These are phyloP conservation scores for Allium sativum DNA, from an alignment of 106 monocot species.

Conservation along the genomic window DNA sequence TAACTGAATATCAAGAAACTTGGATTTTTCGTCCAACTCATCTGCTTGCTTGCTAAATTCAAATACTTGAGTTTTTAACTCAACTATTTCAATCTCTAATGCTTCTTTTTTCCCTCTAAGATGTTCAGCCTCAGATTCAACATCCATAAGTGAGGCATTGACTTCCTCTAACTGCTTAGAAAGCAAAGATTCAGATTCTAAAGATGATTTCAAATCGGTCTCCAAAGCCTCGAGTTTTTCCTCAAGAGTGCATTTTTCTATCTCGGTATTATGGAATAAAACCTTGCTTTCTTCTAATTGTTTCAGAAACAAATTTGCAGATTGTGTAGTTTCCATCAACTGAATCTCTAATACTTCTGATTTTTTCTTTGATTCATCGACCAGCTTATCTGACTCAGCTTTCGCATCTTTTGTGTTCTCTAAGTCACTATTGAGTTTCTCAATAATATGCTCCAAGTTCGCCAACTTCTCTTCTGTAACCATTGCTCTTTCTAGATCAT, in stretches of 20 bases:
- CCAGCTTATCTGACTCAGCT: constrained; percentile 14
- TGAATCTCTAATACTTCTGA: constrained; percentile 12
- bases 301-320: constrained; percentile 7
- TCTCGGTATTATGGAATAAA: constrained; percentile 10
- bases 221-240: constrained; percentile 30
- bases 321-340: constrained; percentile 29
- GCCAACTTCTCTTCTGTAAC: constrained; percentile 25
- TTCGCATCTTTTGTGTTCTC: constrained; percentile 31
- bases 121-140: constrained; percentile 19
- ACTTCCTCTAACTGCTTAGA: constrained; percentile 13
- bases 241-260: constrained; percentile 21
- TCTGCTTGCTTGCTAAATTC: not conserved
- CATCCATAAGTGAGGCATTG: constrained; percentile 8
- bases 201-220: constrained; percentile 11
- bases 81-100: constrained; percentile 33
- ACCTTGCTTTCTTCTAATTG: constrained; percentile 14
- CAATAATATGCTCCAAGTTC: constrained; percentile 13
- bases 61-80: constrained; percentile 17
- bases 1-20: constrained; percentile 6
- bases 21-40: constrained; percentile 1
- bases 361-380: constrained; percentile 47
- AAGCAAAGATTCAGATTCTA: not conserved
- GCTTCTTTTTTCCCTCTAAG: constrained; percentile 25
- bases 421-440: constrained; percentile 24
- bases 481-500: constrained; percentile 33